These are phyloP conservation scores for Penicillium robsamsonii DNA, from an alignment of 495 filamentous ascomycete species.

Conservation along the genomic window DNA sequence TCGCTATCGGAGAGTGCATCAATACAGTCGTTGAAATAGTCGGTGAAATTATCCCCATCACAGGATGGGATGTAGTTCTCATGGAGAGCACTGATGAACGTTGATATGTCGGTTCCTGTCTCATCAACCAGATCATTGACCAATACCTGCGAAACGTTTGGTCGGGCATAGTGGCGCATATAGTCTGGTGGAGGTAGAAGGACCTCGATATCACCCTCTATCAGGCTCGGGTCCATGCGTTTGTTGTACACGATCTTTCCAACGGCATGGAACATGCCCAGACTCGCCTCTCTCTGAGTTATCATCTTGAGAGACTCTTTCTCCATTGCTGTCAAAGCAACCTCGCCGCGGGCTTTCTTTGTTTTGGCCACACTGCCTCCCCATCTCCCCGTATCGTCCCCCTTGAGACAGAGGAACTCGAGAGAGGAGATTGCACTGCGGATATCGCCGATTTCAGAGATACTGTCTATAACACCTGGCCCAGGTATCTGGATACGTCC, in stretches of 20 bases:
- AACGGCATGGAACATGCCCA: slow-evolving; percentile 94
- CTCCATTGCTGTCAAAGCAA: slow-evolving; percentile 65
- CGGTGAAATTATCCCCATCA: slow-evolving; percentile 55
- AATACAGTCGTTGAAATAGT: slow-evolving; percentile 72
- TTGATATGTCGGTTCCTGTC: slow-evolving; percentile 82
- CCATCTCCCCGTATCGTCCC: slow-evolving; percentile 62
- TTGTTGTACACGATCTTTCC: slow-evolving; percentile 96
- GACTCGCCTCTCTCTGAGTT: slow-evolving; percentile 77
- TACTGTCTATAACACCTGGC: slow-evolving; percentile 64
- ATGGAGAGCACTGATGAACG: slow-evolving; percentile 88
- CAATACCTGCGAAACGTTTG: slow-evolving; percentile 65
- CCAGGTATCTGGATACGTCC: slow-evolving; percentile 66
- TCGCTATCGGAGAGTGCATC: slow-evolving; percentile 86
- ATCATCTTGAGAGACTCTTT: slow-evolving; percentile 68
- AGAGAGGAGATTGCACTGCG: slow-evolving; percentile 85
- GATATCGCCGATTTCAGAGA: slow-evolving; percentile 85
- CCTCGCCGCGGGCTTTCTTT: slow-evolving; percentile 55
- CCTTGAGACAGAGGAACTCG: slow-evolving; percentile 83
- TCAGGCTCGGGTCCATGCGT: slow-evolving; percentile 47
- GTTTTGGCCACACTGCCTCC: slow-evolving; percentile 61
- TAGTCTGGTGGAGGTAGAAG: slow-evolving; percentile 58
- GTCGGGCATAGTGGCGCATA: slow-evolving; percentile 58
- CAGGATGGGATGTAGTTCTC: slow-evolving; percentile 93
- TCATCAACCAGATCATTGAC: slow-evolving; percentile 80
- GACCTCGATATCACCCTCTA: slow-evolving; percentile 20